Percentiles rank a stretch among this genome's conserved stretches.
These are phyloP conservation scores for Buddleja alternifolia DNA, from an alignment of 257 asterid species.

Conservation along the genomic window DNA sequence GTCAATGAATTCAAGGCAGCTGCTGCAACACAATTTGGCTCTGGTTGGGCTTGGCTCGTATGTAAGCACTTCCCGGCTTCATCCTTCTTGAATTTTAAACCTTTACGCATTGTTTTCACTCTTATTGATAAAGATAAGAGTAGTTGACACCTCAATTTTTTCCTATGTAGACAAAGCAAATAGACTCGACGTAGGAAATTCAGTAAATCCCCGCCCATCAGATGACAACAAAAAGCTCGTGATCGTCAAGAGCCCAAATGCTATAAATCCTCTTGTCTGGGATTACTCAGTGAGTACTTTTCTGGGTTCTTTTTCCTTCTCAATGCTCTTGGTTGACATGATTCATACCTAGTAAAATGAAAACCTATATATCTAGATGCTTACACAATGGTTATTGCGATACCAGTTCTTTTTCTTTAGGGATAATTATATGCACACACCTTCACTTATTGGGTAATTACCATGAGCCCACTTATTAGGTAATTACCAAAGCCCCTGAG, in stretches of 20 bases:
- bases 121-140: background rate
- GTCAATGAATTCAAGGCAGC: constrained; percentile 78
- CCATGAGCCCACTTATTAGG: too few species aligned
- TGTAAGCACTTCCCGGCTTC: constrained; percentile 51
- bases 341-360: background rate
- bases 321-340: background rate
- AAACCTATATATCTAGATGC: background rate
- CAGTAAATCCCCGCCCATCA: constrained; percentile 75
- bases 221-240: constrained; percentile 87
- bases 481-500: too few species aligned
- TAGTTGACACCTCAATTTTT: constrained; percentile 12
- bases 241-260: constrained; percentile 93
- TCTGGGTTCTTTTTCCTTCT: background rate
- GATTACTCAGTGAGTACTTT: constrained; percentile 75
- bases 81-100: background rate
- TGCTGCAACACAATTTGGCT: constrained; percentile 91
- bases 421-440: too few species aligned
- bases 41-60: constrained; percentile 99
- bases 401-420: background rate
- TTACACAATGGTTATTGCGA: background rate
- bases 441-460: too few species aligned
- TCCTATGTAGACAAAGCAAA: constrained; percentile 73
- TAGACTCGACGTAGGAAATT: constrained; percentile 76
- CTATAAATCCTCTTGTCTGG: constrained; percentile 94
- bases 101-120: background rate